Evolutionary conservation across 1,284 basidiomycete genomes (phyloP).

Genomic region (Trichosporon coremiiforme): DNA sequence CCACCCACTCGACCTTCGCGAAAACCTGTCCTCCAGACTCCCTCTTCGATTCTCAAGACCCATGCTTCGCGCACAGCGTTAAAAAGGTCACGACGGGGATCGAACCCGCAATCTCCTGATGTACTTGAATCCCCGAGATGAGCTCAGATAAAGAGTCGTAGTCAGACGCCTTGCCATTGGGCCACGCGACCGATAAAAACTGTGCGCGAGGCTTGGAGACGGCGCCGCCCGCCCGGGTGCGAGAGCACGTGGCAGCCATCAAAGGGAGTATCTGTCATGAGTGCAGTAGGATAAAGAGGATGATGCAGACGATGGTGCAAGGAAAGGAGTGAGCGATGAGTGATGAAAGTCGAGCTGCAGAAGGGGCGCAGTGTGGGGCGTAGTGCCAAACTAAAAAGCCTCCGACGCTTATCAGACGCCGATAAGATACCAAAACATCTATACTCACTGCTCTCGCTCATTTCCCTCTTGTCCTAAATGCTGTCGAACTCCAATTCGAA

Average conservation of each 20-base stretch:
- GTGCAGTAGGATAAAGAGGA: too few species aligned
- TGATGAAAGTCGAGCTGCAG: too few species aligned
- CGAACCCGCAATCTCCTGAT: slow-evolving; percentile 14
- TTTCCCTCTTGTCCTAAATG: too few species aligned
- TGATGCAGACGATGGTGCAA: too few species aligned
- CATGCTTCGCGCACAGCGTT: not conserved
- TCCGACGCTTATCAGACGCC: too few species aligned
- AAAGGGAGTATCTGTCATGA: not conserved
- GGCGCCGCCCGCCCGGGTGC: not conserved
- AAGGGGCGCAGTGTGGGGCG: too few species aligned
- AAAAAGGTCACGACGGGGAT: slow-evolving; percentile 14
- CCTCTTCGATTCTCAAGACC: not conserved
- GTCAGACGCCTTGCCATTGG: slow-evolving; percentile 13
- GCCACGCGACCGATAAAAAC: slow-evolving; percentile 6
- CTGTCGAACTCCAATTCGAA: too few species aligned
- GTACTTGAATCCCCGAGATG: not conserved
- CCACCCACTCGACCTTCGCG: too few species aligned
- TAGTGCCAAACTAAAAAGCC: too few species aligned
- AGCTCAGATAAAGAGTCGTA: not conserved
- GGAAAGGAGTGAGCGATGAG: too few species aligned
- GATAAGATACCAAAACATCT: too few species aligned
- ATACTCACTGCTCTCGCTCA: too few species aligned
- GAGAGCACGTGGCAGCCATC: not conserved
- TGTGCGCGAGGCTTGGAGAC: not conserved
- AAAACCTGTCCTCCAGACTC: not conserved